Base-by-base conservation (phyloP, 345 rosid species). In the Limnanthes douglasii region DNA sequence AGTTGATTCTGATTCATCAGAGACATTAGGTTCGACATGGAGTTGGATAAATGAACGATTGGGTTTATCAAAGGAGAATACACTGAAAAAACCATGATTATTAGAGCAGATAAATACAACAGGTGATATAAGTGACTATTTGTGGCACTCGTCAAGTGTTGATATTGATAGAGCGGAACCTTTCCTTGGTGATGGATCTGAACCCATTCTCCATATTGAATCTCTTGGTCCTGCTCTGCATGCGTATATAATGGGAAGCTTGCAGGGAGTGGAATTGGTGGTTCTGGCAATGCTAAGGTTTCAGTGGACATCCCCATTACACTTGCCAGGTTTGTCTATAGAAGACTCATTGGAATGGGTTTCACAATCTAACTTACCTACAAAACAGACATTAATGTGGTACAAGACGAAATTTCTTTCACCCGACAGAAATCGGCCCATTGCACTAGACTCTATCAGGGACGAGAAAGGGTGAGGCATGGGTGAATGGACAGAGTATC, bases 401-500 rank as follows among this genome's bases (percentile, higher is more conserved):
- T 90, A 90, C 82, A 83, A 83, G 95, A 95, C 83, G 55, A 53
- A 27, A 37, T 78, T 78, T 39, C 66, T 75, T 32, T 41, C 17
- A 16, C 16, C 33, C 2, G 15, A 37, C 12, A 32, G 93, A 1
- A 56, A 54, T 21, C 69, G 61, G 29, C 86, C 97, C 1, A 53
- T 83, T 15, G 95, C 95, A 10, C 40, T 88, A 37, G 95, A 88
- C 70, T 83, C 79, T 63, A 68, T 53, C 75, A 0, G 95, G 93
- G 23, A 60, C 76, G 86, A 90, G 86, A 14, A 88, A 88, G 57
- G 97, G 97, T 8, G 78, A 71, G 57, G 97, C 95, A 7, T 88
- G 97, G 97, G 83, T 88, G 40, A 88, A 88, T 15, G 95, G 95
- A 48, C 86, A 79, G 58, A 83, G 97, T 58, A 83, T 83, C 39